phyloP scores from a whole-genome alignment of 495 filamentous ascomycete genomes.

The Cairneyella variabilis region DNA sequence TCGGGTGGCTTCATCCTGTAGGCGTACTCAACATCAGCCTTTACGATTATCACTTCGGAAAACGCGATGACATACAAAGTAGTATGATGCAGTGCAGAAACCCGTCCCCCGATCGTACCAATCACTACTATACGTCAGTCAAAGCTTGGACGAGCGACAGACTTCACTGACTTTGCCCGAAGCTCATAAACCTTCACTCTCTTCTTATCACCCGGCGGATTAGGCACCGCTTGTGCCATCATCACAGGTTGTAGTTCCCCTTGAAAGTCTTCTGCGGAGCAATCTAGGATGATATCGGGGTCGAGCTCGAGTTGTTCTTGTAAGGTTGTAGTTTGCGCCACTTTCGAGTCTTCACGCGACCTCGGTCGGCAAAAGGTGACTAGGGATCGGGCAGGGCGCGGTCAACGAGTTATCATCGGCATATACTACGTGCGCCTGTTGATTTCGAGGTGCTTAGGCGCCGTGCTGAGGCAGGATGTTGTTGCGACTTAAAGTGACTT shows the following conservation, averaged over 20 bases:
- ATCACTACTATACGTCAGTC: conserved; percentile 97
- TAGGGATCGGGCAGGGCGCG: conserved; percentile 2
- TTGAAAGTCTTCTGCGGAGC: conserved; percentile 18
- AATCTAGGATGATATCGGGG: conserved; percentile 21
- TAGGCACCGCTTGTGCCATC: conserved; percentile 86
- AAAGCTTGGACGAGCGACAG: no score
- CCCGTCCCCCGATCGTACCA: conserved; percentile 98
- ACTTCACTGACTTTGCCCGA: no score
- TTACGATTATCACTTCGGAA: not conserved
- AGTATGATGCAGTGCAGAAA: conserved; percentile 75
- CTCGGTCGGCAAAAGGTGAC: conserved; percentile 3
- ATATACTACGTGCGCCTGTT: no score
- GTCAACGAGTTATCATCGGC: conserved; percentile 5
- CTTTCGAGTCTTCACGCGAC: conserved; percentile 21
- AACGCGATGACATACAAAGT: conserved; percentile 58
- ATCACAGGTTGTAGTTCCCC: conserved; percentile 42
- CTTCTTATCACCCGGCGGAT: conserved; percentile 80
- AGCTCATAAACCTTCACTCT: conserved; percentile 99
- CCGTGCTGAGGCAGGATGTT: no score
- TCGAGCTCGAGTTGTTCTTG: conserved; percentile 25
- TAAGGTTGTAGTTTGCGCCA: conserved; percentile 26
- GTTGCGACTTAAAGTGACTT: no score
- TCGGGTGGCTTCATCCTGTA: conserved; percentile 20
- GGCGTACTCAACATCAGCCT: conserved; percentile 27
- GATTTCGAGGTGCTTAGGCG: no score